Base-by-base conservation (phyloP, 2,329 filamentous ascomycete species). In the Nemania sp. region DNA sequence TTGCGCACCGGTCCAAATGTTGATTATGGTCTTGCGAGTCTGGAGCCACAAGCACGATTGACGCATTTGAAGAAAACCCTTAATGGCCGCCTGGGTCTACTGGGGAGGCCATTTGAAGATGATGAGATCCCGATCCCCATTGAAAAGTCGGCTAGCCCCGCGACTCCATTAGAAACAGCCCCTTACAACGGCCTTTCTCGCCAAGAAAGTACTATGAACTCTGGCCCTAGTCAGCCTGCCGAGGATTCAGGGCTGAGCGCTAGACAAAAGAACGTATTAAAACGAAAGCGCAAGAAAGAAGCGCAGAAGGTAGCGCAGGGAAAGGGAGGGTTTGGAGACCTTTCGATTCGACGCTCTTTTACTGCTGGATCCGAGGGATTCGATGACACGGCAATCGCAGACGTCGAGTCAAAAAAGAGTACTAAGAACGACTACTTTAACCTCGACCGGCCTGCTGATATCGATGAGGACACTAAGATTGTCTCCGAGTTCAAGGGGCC, bases 401-500 rank as follows among this genome's bases (percentile, higher is more conserved):
- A 83, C 39, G 64, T 67, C 19, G 80, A 84, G n/a, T 63, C 72
- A 0, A 83, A 81, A 61, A 82, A 81, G 61, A 86, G 85, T 60
- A 84, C 83, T 40, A 84, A 85, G 63, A 77, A 82, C 17, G 94
- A 99, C 64, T 97, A 96, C 71, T 97, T 99, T 73, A 95, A 85
- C 24, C 80, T 97, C 14, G 93, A 97, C 15, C 84, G 91, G 45
- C 84, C 84, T 15, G 77, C 83, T 28, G 87, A 89, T 37, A 80
- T 88, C 3, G 92, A 97, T 57, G 94, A 99, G 68, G 90, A 96
- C 42, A 86, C 86, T 5, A 97, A 97, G 69, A 85, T 99, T 14
- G 89, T 97, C 22, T 90, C 91, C 39, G 94, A 99, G 67, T 97
- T 96, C 77, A 97, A 97, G 70, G 95, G 94, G 3, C 82, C 87